Evolutionary conservation across 1,139 yeast species (phyloP), one percentile per base, ranked within the genome.

Genomic region (Debaryomyces psychrophilus): DNA sequence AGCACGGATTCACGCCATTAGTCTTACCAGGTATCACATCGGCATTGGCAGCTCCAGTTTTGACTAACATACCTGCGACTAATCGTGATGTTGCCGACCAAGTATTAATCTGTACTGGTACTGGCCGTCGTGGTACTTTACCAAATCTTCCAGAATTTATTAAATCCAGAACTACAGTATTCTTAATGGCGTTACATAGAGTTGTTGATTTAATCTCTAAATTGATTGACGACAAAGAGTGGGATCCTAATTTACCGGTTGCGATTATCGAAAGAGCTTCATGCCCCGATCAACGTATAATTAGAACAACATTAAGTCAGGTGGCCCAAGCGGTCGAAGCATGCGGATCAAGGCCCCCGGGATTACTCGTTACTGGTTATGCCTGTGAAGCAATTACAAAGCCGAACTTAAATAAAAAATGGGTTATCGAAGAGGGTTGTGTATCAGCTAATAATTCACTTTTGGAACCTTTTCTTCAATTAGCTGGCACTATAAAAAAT

Each of bases 271-370:
- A 93, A 64, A 76, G 97, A 49, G 96, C 97, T 0, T 85, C 95
- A 15, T 90, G 97, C 64, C 92, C 95, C 0, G 99, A 92, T 60
- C 97, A 93, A 67, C 69, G 99, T 47, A 76, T 92, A 9, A 83
- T 92, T 4, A 73, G 96, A 52, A 88, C 97, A 0, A 77, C 82
- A 1, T 68, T 93, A 44, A 73, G 75, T 42, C 69, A 84, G 51
- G 81, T 90, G 1, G 85, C 85, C 0, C 82, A 76, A 27, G 95
- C 95, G 0, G 81, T 90, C 1, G 87, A 85, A 53, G 80, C 79
- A n/a, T 80, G 83, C 43, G 98, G 97, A 0, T 86, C 95, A 9
- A 75, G 97, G 51, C 99, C 99, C 1, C 99, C 99, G 0, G 98
- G 99, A 0, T 70, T 93, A 48, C 72, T 93, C 39, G 86, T 93